Base-by-base conservation (phyloP, 495 filamentous ascomycete species). In the Hyaloscypha finlandica region DNA sequence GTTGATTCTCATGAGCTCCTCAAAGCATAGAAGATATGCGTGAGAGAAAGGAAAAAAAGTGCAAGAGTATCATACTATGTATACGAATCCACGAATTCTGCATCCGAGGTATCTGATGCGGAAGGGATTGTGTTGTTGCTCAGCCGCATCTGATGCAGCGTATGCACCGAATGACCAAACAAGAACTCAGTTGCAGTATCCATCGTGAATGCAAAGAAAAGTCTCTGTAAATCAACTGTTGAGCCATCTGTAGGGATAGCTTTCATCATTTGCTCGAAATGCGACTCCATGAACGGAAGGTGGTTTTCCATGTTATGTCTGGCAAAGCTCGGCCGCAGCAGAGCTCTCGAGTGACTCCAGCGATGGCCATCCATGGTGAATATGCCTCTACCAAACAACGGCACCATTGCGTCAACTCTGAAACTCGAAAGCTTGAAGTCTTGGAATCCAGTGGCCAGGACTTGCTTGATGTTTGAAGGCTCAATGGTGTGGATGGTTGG, bases 111-210 rank as follows among this genome's bases (percentile, higher is more conserved):
- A 20, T 31, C 56, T 14, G 37, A 37, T 3, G 56, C 45, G 2
- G 51, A 64, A 20, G 55, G 65, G 39, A 63, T 66, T 22, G 11
- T 11, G 9, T 58, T 61, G 16, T 48, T 19, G 9, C 16, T 12
- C 16, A 14, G 42, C 61, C 65, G 55, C 48, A 48, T 25, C 68
- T 9, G 61, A 42, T 4, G 48, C 55, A 66, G 64, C 59, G 57
- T 22, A 35, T 70, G 14, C 22, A 63, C 51, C 3, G 63, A 66
- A 59, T 77, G 73, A n/a, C 88, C 89, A 71, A 92, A 87, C 45
- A 91, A 79, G 70, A 91, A 89, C 59, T 89, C 86, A 3, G 86
- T 89, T 6, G 86, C 82, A 4, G 84, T 84, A 76, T 92, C 89
- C 32, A 91, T 81, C 5, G 88, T 88, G 67, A 90, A 77, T 16